Evolutionary conservation across 2,329 filamentous ascomycete species (phyloP), one percentile per base, ranked within the genome.

Genomic region (Cladorrhinum sp.): DNA sequence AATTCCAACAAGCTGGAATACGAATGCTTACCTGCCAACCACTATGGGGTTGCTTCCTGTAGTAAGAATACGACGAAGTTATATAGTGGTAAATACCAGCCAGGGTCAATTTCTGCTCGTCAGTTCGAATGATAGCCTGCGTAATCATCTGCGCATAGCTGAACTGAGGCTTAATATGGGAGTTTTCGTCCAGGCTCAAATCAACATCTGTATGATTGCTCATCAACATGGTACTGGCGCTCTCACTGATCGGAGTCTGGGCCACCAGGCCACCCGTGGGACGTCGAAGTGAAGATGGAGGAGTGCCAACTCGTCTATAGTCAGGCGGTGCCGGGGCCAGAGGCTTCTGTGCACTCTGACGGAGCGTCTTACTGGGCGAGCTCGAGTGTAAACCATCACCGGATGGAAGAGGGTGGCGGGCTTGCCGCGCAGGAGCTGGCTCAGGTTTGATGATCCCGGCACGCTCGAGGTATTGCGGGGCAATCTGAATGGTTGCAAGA

Each of bases 111-210:
- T 96, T 96, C 73, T 96, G 89, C 62, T 96, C 92, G 1, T 86
- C 81, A 2, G 89, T 93, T 36, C 90, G 90, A 66, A 97, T 82
- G 65, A 99, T 98, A 1, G 95, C 95, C 76, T 98, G 95, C 0
- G 92, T 95, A 66, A 99, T 99, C 80, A 99, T 86, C 72, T 96
- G 92, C 2, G 95, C 93, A 75, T 99, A 99, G 74, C 94, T 98
- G 74, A 91, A 96, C 51, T 93, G 91, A 1, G 95, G 96, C 74
- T 99, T 99, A 71, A 98, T 86, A 66, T 97, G 92, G 72, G 90
- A 90, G 66, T 93, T 91, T 28, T 88, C 85, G 66, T 98, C 93
- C 33, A 88, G 82, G 71, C 91, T 93, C 65, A 93, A 84, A 74
- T 95, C 90, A 57, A 93, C 85, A 63, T 86, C 82, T 62, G 77